These are phyloP conservation scores for Macadamia tetraphylla DNA, from an alignment of 164 flowering plant genomes.

Conservation along the genomic window DNA sequence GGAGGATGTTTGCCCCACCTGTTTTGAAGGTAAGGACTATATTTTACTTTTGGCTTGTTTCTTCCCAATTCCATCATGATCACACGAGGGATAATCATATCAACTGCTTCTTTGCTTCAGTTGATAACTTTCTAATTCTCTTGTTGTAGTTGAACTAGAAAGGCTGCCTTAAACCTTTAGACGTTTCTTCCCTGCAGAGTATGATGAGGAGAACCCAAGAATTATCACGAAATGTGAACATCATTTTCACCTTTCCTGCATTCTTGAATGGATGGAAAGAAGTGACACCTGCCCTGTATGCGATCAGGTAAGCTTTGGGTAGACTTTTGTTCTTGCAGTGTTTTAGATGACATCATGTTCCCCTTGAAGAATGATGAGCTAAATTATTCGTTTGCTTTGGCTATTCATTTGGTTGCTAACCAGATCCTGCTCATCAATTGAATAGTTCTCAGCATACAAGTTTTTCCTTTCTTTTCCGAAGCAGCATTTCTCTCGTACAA, in stretches of 20 bases:
- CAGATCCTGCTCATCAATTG: not conserved
- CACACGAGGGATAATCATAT: not conserved
- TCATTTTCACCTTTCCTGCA: constrained; percentile 82
- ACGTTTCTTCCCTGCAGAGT: constrained; percentile 39
- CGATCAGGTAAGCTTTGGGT: constrained; percentile 55
- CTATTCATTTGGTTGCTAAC: not conserved
- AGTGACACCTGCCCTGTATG: constrained; percentile 83
- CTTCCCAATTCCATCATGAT: not conserved
- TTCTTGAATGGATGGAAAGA: constrained; percentile 94
- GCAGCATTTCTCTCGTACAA: too few relatives aligned
- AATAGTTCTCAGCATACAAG: too few relatives aligned
- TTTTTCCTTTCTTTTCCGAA: too few relatives aligned
- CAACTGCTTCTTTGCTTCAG: too few relatives aligned
- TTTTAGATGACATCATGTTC: constrained; percentile 1
- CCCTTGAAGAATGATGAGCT: not conserved
- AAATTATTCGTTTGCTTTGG: too few relatives aligned
- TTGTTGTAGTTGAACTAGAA: constrained; percentile 3
- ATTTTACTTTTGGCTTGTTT: not conserved
- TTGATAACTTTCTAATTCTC: not conserved
- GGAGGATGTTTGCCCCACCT: constrained; percentile 81
- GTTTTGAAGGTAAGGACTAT: constrained; percentile 67
- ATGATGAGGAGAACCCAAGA: constrained; percentile 67
- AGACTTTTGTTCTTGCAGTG: not conserved
- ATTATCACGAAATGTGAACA: constrained; percentile 61
- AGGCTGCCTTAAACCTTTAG: not conserved